Percentiles rank a stretch among this genome's conserved stretches.
These are phyloP conservation scores for Coccomyxa sp. DNA, from an alignment of 139 green algal genomes.

Conservation along the genomic window DNA sequence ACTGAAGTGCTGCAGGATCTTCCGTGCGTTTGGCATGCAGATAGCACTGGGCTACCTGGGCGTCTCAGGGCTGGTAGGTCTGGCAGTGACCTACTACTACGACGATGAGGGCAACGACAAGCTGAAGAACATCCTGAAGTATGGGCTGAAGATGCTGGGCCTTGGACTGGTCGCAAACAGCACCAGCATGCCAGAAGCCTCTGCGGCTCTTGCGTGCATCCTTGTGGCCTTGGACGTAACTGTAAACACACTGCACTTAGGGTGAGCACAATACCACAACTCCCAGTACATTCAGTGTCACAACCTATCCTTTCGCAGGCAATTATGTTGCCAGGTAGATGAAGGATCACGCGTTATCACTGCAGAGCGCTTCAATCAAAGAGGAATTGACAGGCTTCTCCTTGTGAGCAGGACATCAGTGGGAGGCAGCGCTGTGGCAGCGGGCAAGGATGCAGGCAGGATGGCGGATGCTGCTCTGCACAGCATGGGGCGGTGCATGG, in stretches of 20 bases:
- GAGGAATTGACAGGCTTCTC: too few species aligned
- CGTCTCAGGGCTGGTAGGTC: conserved; percentile 31
- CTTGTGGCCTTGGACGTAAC: conserved; percentile 5
- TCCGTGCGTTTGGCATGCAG: conserved; percentile 9
- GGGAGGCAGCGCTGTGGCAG: background rate
- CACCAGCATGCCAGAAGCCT: conserved; percentile 26
- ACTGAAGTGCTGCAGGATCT: too few species aligned
- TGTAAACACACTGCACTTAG: background rate
- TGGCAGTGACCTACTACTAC: conserved; percentile 61
- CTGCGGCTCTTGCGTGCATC: conserved; percentile 3
- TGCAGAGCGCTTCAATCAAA: too few species aligned
- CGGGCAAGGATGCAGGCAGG: background rate
- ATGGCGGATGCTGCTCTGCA: background rate
- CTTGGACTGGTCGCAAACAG: conserved; percentile 19
- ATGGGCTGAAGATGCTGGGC: conserved; percentile 46
- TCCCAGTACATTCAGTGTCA: too few species aligned
- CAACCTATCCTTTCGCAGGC: too few species aligned
- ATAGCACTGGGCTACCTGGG: conserved; percentile 33
- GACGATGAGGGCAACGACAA: conserved; percentile 48
- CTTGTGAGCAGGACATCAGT: too few species aligned
- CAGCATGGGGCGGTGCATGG: background rate
- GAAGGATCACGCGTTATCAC: too few species aligned
- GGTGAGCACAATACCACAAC: too few species aligned
- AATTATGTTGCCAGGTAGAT: too few species aligned
- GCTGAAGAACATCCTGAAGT: conserved; percentile 47